Evolutionary conservation across 1,139 yeast species (phyloP).

Genomic region (Saccharomyces hybrid): DNA sequence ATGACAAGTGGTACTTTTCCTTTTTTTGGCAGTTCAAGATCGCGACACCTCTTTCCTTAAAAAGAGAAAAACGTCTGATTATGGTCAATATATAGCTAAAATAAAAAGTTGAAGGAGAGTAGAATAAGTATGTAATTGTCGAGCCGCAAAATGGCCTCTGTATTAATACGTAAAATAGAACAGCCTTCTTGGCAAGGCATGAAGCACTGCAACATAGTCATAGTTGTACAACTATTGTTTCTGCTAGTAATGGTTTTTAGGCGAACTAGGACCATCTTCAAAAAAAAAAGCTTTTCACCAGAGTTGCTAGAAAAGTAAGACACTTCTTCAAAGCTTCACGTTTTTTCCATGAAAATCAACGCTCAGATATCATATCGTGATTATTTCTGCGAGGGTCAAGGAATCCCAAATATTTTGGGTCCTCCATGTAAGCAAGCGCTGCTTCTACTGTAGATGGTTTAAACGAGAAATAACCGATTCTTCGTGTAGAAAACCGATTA

Average conservation of each 20-base stretch:
- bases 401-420: neutral
- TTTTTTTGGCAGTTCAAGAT: neutral
- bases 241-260: neutral
- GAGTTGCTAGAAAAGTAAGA: neutral
- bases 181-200: neutral
- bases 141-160: neutral
- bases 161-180: neutral
- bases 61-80: neutral
- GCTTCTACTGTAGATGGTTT: neutral
- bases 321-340: neutral
- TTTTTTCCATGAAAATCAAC: neutral
- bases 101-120: neutral
- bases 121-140: neutral
- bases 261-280: neutral
- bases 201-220: neutral
- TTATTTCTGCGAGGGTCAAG: neutral
- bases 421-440: neutral
- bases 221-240: neutral
- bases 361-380: neutral
- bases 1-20: neutral
- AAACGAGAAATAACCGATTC: neutral
- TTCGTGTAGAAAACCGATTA: slow-evolving; percentile 4
- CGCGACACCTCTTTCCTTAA: neutral
- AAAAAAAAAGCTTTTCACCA: neutral
- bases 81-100: neutral